Percentiles rank a stretch among this genome's conserved stretches.
phyloP scores from a whole-genome alignment of 2,329 filamentous ascomycete species.

The Trichoderma breve region DNA sequence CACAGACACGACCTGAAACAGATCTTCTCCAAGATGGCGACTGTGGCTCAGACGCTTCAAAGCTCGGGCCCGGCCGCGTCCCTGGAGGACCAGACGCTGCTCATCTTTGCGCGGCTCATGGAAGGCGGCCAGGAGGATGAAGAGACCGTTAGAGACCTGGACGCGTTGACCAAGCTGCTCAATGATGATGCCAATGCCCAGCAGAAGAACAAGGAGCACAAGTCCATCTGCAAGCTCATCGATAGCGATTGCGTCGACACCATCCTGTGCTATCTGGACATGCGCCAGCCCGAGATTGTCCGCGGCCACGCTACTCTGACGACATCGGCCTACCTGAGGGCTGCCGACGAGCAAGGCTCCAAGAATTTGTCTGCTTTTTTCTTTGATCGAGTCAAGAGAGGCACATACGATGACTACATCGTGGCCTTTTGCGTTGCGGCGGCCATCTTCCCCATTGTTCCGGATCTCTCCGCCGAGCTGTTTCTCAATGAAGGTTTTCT shows the following conservation, averaged over 20 bases:
- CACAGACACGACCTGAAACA: background rate
- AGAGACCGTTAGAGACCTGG: slow-evolving; percentile 61
- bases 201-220: slow-evolving; percentile 41
- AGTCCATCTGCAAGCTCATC: slow-evolving; percentile 59
- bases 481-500: slow-evolving; percentile 91
- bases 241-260: slow-evolving; percentile 79
- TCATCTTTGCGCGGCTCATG: slow-evolving; percentile 85
- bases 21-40: slow-evolving; percentile 26
- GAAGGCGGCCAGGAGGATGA: slow-evolving; percentile 83
- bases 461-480: slow-evolving; percentile 69
- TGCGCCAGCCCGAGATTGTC: slow-evolving; percentile 70
- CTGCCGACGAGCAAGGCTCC: slow-evolving; percentile 67
- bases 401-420: slow-evolving; percentile 84
- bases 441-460: slow-evolving; percentile 80
- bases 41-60: slow-evolving; percentile 34
- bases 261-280: slow-evolving; percentile 81
- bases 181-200: slow-evolving; percentile 52
- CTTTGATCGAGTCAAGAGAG: slow-evolving; percentile 65
- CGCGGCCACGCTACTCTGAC: slow-evolving; percentile 80
- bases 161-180: slow-evolving; percentile 58
- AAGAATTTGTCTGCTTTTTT: slow-evolving; percentile 73
- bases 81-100: slow-evolving; percentile 64
- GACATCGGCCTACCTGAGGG: slow-evolving; percentile 79
- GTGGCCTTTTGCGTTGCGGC: slow-evolving; percentile 91
- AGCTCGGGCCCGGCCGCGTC: slow-evolving; percentile 33